Conservation (phyloP, 495 filamentous ascomycete genomes). For the Hypoxylon fragiforme region DNA sequence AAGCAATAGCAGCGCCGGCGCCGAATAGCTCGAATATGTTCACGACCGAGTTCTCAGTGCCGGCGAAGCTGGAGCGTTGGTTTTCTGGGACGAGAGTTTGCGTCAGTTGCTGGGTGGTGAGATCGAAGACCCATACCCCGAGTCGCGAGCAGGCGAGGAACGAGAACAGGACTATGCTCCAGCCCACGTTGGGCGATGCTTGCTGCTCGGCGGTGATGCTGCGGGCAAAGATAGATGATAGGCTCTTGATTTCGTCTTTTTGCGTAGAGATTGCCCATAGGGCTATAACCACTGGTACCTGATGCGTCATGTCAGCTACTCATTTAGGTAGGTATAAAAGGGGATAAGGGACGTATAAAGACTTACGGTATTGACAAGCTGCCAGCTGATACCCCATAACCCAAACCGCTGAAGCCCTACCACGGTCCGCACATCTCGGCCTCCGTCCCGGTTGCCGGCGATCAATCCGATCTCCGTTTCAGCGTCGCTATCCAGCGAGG, state of each 20-base stretch:
- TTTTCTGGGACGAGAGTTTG: constrained; percentile 42
- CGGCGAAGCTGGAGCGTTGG: constrained; percentile 48
- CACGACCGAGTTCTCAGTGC: constrained; percentile 47
- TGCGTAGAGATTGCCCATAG: constrained; percentile 41
- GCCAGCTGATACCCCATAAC: constrained; percentile 48
- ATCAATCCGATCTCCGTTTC: constrained; percentile 34
- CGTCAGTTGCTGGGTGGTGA: constrained; percentile 50
- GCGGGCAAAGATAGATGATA: not conserved
- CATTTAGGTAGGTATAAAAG: too few relatives aligned
- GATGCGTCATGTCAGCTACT: constrained; percentile 3
- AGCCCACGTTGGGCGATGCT: constrained; percentile 20
- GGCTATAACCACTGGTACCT: constrained; percentile 45
- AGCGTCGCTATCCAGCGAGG: constrained; percentile 9
- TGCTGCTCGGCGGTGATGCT: constrained; percentile 4
- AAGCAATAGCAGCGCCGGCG: constrained; percentile 40
- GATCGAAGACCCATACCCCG: constrained; percentile 50
- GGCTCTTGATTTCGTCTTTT: constrained; percentile 2
- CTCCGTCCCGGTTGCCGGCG: constrained; percentile 16
- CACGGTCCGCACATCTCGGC: constrained; percentile 30
- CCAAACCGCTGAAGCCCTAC: constrained; percentile 47
- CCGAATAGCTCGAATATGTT: constrained; percentile 47
- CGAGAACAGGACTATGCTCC: constrained; percentile 43
- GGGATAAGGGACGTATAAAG: not conserved
- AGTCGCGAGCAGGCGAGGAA: constrained; percentile 51
- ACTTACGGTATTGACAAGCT: constrained; percentile 44